Evolutionary conservation across 306 rosid genomes (phyloP), one percentile per base, ranked within the genome.

Genomic region (Prunus fruticosa): DNA sequence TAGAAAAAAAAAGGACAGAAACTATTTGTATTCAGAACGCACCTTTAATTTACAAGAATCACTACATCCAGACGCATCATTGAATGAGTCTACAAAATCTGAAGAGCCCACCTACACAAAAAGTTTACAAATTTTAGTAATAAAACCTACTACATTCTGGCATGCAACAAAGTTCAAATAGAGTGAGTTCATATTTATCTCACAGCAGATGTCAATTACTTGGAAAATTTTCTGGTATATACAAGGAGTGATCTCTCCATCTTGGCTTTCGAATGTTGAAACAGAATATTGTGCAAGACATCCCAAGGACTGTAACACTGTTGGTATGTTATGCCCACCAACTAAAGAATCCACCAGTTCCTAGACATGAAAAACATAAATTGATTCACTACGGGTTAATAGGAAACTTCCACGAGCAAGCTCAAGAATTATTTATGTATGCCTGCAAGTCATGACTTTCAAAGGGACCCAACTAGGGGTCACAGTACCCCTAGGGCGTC

Each of bases 251-350:
- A 95, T 90, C 87, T 86, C 91, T 69, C 51, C 90, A 66, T 68
- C 82, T 62, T 77, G 89, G 87, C 88, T 71, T 80, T 87, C 96
- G 72, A 92, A 89, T 70, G 86, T 80, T 53, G 93, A 83, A 81
- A 81, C 74, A 82, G 91, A 89, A 84, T 87, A 80, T 79, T 90
- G 89, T 30, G 96, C 89, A 78, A 90, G 79, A 76, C 97, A 95
- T 46, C 98, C 93, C 78, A 95, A 73, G 76, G 98, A 90, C 85
- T 95, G 98, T 84, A 95, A 84, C 82, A 89, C 84, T 60, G 98
- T 90, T 41, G 96, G 92, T 56, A 89, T 71, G 76, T 90, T 92
- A 80, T 71, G n/a, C 79, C 88, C 84, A 60, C 76, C 76, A 80
- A 76, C 80, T 54, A 92, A 84, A 60, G 88, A 80, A 76, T 83